Evolutionary conservation across 2,329 filamentous ascomycete genomes (phyloP), one percentile per base, ranked within the genome.

Genomic region (Fusarium liriodendri): DNA sequence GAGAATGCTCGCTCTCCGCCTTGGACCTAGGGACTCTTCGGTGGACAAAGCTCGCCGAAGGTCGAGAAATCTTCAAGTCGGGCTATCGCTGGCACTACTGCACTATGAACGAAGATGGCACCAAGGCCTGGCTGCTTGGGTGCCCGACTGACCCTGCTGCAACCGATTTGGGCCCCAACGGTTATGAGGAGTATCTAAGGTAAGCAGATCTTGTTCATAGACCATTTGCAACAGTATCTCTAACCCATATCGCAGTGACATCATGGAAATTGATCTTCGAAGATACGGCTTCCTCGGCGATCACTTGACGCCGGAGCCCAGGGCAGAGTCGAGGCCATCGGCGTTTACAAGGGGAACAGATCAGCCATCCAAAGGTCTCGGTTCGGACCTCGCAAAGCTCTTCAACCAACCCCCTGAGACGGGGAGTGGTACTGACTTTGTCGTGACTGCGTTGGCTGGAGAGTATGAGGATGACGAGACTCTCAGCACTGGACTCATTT

Each of bases 41-140:
- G 57, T 99, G 97, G 97, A 95, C 98, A 82, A 97, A 95, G 80
- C 87, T 99, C 20, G 97, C 96, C 2, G 96, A 98, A 79, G 97
- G 97, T 5, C 93, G 94, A 59, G 97, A 99, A 80, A 92, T 99
- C 37, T 99, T 98, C 84, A 94, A 94, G 76, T 87, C 91, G 0
- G 94, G 93, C n/a, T 98, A 97, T 82, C 91, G 96, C 69, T 99
- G 97, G 97, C 96, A 98, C 82, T 99, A 99, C 81, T 98, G 97
- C 82, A 97, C 95, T 4, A 93, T 98, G 84, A 97, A 98, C 80
- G 92, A 97, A 70, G 94, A 97, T 77, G 96, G 96, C 7, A 98
- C 97, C 8, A 98, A 97, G 80, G 97, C 95, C 9, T 99, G 97
- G 95, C 87, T 99, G 27, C 88, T 99, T n/a, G 97, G 97, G 10